Base-by-base conservation (phyloP, 257 asterid genomes). In the Nicotiana sylvestris region DNA sequence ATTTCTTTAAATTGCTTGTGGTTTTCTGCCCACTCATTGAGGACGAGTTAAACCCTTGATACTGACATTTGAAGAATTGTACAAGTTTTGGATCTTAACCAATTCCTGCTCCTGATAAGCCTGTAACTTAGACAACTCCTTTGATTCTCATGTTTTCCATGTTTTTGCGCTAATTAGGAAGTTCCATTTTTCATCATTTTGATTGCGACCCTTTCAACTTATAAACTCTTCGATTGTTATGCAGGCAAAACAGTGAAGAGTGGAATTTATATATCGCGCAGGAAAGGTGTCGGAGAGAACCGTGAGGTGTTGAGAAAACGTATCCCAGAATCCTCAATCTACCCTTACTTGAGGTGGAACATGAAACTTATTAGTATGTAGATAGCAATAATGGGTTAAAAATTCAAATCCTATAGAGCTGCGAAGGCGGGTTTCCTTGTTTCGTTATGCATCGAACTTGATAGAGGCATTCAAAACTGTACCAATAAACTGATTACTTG, bases 181-280 rank as follows among this genome's bases (percentile, higher is more conserved):
- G n/a, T 37, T 58, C 3, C 9, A 9, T 17, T 39, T 62, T 62
- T 79, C 1, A n/a, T 58, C 72, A 9, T 58, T 30, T 17, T 78
- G 15, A 4, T 29, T 64, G 82, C 9, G 9, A 60, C 17, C 33
- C n/a, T 16, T 18, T 60, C 39, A 46, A 70, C 58, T 0, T 70
- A 10, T 33, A 39, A 70, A 43, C 62, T 80, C 3, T 30, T 64
- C 16, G 33, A 37, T 17, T 81, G 51, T 65, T 46, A 4, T 65
- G 83, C 83, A 81, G 83, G 77, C 83, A 81, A 81, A 81, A 56
- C 83, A 65, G 74, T 81, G 83, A 81, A 66, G 66, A 46, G 46
- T 16, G 21, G 64, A 15, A 29, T 7, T 15, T 76, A 17, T 17
- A 27, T 51, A 76, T 10, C 1, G 80, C 6, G 1, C 2, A 51